A percentile compares a stretch with the other conserved stretches of the same genome.
These are phyloP conservation scores for Licmophora abbreviata DNA, from an alignment of 108 stramenopile species.

Conservation along the genomic window DNA sequence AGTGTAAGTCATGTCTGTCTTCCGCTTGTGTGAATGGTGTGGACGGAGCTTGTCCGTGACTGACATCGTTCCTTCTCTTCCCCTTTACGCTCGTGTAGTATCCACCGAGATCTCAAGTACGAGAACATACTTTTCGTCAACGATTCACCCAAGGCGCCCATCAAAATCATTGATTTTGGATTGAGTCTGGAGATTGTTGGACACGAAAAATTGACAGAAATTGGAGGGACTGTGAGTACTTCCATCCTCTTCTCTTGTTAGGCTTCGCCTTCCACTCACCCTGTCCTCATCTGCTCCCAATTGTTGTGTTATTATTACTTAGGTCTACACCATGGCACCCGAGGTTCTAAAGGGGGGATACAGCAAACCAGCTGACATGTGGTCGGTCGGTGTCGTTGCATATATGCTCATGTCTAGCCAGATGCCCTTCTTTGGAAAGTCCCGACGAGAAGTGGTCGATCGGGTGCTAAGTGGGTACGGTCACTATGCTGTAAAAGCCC, in stretches of 20 bases:
- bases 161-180: conserved; percentile 67
- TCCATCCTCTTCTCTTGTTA: too few species aligned
- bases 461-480: conserved; percentile 55
- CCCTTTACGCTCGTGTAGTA: conserved; percentile 31
- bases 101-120: conserved; percentile 76
- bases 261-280: too few species aligned
- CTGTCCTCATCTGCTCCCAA: not conserved
- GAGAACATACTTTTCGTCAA: conserved; percentile 84
- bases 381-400: conserved; percentile 31
- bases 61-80: too few species aligned
- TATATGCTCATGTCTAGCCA: conserved; percentile 33
- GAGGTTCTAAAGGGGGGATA: conserved; percentile 23
- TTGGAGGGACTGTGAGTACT: conserved; percentile 57
- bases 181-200: conserved; percentile 25
- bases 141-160: conserved; percentile 30
- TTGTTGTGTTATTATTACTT: too few species aligned
- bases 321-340: conserved; percentile 31
- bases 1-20: conserved; percentile 16
- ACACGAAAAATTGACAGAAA: conserved; percentile 7
- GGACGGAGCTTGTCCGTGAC: not conserved
- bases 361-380: conserved; percentile 19
- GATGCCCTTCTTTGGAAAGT: conserved; percentile 31
- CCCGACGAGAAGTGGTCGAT: conserved; percentile 39
- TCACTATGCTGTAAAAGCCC: too few species aligned
- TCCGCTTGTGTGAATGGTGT: not conserved